phyloP scores from a whole-genome alignment of 2,329 filamentous ascomycete genomes.

The Emericellopsis cladophorae region DNA sequence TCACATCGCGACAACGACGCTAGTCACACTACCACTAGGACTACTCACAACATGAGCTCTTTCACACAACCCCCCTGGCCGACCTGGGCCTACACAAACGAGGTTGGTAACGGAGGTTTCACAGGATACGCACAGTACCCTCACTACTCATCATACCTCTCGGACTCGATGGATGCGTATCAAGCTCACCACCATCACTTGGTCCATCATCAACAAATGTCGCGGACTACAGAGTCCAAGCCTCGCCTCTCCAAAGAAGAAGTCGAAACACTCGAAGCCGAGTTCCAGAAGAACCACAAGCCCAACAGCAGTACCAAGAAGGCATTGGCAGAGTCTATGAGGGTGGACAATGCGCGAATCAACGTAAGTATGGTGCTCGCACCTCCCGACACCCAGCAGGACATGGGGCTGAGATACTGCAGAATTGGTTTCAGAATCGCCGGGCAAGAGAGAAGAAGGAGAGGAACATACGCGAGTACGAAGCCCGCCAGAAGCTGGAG shows the following conservation, averaged over 20 bases:
- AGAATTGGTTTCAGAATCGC: conserved; percentile 62
- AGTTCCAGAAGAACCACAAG: conserved; percentile 53
- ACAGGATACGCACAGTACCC: conserved; percentile 16
- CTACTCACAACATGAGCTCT: conserved; percentile 16
- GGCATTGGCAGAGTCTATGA: conserved; percentile 46
- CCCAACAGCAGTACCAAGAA: conserved; percentile 50
- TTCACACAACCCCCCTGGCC: conserved; percentile 16
- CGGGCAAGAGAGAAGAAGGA: conserved; percentile 54
- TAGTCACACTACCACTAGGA: neutral
- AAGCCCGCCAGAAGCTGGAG: conserved; percentile 22
- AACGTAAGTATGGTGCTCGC: conserved; percentile 31
- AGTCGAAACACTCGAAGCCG: conserved; percentile 44
- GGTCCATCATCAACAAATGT: conserved; percentile 22
- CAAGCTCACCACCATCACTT: conserved; percentile 20
- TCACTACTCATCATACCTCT: conserved; percentile 20
- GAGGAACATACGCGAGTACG: conserved; percentile 33
- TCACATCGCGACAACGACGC: too few relatives aligned
- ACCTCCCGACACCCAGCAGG: neutral
- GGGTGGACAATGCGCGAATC: conserved; percentile 50
- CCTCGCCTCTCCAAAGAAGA: conserved; percentile 44
- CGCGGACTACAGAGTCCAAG: conserved; percentile 33
- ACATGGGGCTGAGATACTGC: conserved; percentile 13
- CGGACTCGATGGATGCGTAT: conserved; percentile 25
- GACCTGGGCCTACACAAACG: conserved; percentile 16
- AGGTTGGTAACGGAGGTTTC: conserved; percentile 12